phyloP scores from a whole-genome alignment of 1,284 basidiomycete species.

The Apiotrichum domesticum region DNA sequence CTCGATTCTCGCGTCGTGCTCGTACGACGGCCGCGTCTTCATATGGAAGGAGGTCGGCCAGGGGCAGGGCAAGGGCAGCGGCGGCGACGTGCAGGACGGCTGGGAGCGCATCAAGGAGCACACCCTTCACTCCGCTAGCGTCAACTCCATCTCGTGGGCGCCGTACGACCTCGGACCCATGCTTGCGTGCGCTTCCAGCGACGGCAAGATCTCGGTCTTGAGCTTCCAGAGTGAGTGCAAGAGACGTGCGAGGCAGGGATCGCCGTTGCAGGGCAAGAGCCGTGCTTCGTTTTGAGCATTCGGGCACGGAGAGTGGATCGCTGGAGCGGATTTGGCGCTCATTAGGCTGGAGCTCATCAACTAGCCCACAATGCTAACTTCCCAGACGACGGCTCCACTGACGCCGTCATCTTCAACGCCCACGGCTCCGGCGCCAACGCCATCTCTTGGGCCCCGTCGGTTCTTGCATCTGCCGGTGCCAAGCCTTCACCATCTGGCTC shows the following conservation, averaged over 20 bases:
- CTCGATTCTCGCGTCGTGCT: conserved; percentile 91
- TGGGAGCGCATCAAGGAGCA: conserved; percentile 98
- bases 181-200: conserved; percentile 94
- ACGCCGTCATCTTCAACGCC: conserved; percentile 88
- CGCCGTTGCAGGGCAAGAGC: no score
- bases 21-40: conserved; percentile 95
- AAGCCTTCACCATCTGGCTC: conserved; percentile 3
- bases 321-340: no score
- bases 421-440: conserved; percentile 97
- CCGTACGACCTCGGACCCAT: conserved; percentile 96
- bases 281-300: no score
- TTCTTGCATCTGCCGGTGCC: conserved; percentile 41
- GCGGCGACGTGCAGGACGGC: conserved; percentile 49
- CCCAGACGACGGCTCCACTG: conserved; percentile 91
- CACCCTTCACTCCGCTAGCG: conserved; percentile 81
- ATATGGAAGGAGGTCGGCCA: conserved; percentile 81
- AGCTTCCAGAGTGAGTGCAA: conserved; percentile 80
- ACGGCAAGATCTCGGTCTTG: conserved; percentile 93
- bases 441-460: conserved; percentile 96
- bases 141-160: conserved; percentile 97
- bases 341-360: no score
- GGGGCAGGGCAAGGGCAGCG: conserved; percentile 39
- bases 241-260: no score
- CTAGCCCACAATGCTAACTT: no score
- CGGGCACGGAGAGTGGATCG: no score